Conservation (phyloP, 2,329 filamentous ascomycete species). For the Sporothrix mexicana region DNA sequence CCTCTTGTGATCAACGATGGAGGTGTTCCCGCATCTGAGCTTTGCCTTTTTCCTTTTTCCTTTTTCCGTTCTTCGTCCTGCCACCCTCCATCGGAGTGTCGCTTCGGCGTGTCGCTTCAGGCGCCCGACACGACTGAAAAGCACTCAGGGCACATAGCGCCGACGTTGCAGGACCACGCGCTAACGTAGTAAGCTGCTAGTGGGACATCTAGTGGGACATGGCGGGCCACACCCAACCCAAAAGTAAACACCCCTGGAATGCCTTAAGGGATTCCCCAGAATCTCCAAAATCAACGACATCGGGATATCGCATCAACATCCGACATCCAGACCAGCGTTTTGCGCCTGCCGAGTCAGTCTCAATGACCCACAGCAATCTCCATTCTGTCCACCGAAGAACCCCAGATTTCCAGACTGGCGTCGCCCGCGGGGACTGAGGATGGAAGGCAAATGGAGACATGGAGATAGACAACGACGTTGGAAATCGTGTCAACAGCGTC, state of each 20-base stretch:
- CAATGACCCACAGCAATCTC: background rate
- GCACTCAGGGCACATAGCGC: background rate
- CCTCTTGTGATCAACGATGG: background rate
- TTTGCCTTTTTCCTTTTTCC: background rate
- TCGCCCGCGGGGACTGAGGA: background rate
- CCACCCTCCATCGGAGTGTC: background rate
- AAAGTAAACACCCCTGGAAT: slow-evolving; percentile 4
- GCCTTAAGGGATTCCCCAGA: too few relatives aligned
- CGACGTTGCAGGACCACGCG: background rate
- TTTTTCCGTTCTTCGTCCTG: background rate
- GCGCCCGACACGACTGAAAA: background rate
- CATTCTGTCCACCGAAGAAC: background rate
- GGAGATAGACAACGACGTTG: too few relatives aligned
- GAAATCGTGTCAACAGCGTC: too few relatives aligned
- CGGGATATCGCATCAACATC: slow-evolving; percentile 19
- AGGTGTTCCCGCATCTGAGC: too few relatives aligned
- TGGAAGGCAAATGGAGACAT: too few relatives aligned
- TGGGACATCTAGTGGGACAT: too few relatives aligned
- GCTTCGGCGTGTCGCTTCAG: slow-evolving; percentile 17
- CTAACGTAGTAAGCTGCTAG: background rate
- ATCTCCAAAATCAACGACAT: too few relatives aligned
- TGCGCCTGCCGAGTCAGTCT: slow-evolving; percentile 3
- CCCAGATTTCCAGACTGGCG: background rate
- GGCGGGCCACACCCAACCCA: background rate
- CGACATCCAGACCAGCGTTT: background rate